phyloP scores from a whole-genome alignment of 176 grass and related monocot genomes.

The Avena sativa region DNA sequence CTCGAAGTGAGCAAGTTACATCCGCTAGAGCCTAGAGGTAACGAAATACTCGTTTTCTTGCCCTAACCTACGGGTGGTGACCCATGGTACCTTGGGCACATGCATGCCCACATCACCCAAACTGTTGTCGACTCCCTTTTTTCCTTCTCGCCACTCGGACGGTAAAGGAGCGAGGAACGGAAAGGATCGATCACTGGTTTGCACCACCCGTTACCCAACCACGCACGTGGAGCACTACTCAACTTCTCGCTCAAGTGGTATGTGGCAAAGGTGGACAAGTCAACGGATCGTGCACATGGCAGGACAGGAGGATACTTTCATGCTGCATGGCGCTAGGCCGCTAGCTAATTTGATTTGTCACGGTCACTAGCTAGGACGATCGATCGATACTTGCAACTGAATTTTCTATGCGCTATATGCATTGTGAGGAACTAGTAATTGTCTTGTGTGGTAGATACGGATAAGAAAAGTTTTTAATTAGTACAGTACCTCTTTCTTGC shows the following conservation, averaged over 20 bases:
- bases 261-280: neutral
- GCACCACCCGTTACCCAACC: neutral
- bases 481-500: constrained; percentile 66
- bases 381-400: neutral
- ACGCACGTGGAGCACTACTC: constrained; percentile 10
- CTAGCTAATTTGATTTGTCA: neutral
- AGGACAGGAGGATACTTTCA: neutral
- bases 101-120: constrained; percentile 36
- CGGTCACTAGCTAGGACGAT: neutral
- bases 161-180: neutral
- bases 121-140: neutral
- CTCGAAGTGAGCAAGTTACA: no score
- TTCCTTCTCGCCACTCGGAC: neutral
- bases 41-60: no score
- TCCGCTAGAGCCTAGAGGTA: no score
- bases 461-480: neutral
- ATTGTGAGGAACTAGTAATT: neutral
- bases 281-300: constrained; percentile 9
- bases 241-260: neutral
- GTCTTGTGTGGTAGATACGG: neutral
- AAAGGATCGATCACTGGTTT: neutral
- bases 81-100: constrained; percentile 30
- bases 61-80: no score
- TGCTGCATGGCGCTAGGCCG: neutral
- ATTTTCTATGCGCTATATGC: neutral